Evolutionary conservation across 805 yeast species (phyloP).

Genomic region (Saccharomycopsis selenospora): DNA sequence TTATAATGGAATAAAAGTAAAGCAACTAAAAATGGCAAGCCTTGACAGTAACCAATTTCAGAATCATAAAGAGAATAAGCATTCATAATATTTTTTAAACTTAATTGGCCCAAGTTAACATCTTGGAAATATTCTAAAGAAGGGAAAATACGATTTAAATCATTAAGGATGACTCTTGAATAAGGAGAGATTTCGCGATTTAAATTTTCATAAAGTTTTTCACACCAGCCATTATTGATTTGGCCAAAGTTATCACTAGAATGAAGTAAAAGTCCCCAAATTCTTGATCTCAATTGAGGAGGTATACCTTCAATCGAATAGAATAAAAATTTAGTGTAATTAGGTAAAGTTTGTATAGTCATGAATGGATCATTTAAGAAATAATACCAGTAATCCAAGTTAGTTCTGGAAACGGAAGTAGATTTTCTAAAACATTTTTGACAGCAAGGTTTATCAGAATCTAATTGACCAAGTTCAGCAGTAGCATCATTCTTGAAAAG

Average conservation of each 20-base stretch:
- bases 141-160: constrained; percentile 56
- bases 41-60: constrained; percentile 65
- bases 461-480: constrained; percentile 21
- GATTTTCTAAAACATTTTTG: constrained; percentile 16
- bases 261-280: constrained; percentile 35
- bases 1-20: constrained; percentile 42
- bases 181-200: constrained; percentile 37
- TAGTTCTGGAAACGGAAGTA: constrained; percentile 25
- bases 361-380: constrained; percentile 38
- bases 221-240: constrained; percentile 24
- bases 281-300: constrained; percentile 34
- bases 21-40: constrained; percentile 55
- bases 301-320: constrained; percentile 38
- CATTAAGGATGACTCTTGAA: constrained; percentile 44
- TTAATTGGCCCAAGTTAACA: constrained; percentile 34
- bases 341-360: constrained; percentile 40
- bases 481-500: constrained; percentile 24
- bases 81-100: constrained; percentile 48
- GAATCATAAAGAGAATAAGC: constrained; percentile 59
- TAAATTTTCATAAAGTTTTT: constrained; percentile 32
- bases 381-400: constrained; percentile 38
- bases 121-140: constrained; percentile 40
- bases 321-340: constrained; percentile 39
- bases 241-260: constrained; percentile 23
- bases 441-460: constrained; percentile 23